Percentiles rank a stretch among this genome's conserved stretches.
Evolutionary conservation across 2,329 filamentous ascomycete species (phyloP).

Genomic region (Incumbomyces delicatus): DNA sequence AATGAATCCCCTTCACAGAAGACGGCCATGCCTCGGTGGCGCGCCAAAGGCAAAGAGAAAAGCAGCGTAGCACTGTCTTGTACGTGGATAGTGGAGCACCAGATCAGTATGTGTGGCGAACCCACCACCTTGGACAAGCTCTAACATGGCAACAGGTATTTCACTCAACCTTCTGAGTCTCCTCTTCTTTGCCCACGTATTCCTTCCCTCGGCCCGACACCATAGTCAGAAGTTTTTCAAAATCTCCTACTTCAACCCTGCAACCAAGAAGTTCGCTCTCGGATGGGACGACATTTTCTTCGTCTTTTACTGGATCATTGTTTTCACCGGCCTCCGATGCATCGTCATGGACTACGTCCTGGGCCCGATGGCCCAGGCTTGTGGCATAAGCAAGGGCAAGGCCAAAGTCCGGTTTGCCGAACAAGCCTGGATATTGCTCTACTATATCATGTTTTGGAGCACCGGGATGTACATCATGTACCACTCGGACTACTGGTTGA

Average conservation of each 20-base stretch:
- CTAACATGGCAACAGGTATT: constrained; percentile 48
- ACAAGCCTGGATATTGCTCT: constrained; percentile 83
- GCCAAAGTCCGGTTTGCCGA: constrained; percentile 76
- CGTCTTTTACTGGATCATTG: constrained; percentile 66
- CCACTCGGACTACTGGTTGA: constrained; percentile 67
- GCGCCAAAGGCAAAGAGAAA: constrained; percentile 18
- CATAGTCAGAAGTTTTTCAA: constrained; percentile 82
- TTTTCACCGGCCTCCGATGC: constrained; percentile 79
- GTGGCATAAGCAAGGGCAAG: constrained; percentile 65
- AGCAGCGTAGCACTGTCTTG: constrained; percentile 19
- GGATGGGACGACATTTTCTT: constrained; percentile 73
- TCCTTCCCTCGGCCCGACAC: constrained; percentile 68
- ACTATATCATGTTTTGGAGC: constrained; percentile 72
- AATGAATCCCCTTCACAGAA: constrained; percentile 20
- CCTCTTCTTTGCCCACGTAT: constrained; percentile 69
- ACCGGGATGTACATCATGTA: constrained; percentile 76
- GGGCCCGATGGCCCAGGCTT: constrained; percentile 61
- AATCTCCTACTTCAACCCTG: constrained; percentile 69
- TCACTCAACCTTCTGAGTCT: constrained; percentile 77
- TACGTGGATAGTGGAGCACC: constrained; percentile 22
- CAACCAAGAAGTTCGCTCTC: constrained; percentile 59
- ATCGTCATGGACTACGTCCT: constrained; percentile 79
- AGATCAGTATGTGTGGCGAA: constrained; percentile 19
- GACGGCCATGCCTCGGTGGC: constrained; percentile 20
- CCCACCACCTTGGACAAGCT: not conserved